Evolutionary conservation across 2,329 filamentous ascomycete genomes (phyloP).

Genomic region (Pyrenophora tritici-repentis): DNA sequence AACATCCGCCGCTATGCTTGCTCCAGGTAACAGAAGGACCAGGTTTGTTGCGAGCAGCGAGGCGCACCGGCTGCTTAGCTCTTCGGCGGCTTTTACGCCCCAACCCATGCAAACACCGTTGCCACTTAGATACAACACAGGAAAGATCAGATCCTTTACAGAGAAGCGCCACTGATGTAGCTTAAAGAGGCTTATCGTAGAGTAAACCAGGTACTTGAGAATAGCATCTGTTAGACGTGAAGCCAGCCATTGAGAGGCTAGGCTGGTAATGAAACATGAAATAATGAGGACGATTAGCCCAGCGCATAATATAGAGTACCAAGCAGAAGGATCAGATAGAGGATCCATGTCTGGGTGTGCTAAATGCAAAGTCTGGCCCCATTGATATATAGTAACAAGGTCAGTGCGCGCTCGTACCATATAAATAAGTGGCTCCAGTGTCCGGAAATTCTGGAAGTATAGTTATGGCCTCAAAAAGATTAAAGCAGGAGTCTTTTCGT

Average conservation of each 20-base stretch:
- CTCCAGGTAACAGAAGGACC: slow-evolving; percentile 8
- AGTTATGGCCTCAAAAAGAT: slow-evolving; percentile 20
- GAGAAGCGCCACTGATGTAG: neutral
- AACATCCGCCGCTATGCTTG: slow-evolving; percentile 9
- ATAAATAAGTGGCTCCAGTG: slow-evolving; percentile 12
- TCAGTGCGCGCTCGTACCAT: slow-evolving; percentile 7
- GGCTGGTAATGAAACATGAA: slow-evolving; percentile 1
- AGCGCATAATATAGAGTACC: slow-evolving; percentile 8
- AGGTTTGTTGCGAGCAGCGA: slow-evolving; percentile 18
- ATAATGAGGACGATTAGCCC: slow-evolving; percentile 6
- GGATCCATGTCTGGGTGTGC: slow-evolving; percentile 5
- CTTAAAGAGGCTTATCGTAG: slow-evolving; percentile 1
- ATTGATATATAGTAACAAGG: slow-evolving; percentile 6
- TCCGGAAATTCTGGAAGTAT: slow-evolving; percentile 4
- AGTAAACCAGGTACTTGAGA: slow-evolving; percentile 17
- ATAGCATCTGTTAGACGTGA: slow-evolving; percentile 2
- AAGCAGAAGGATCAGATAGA: neutral
- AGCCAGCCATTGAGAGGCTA: slow-evolving; percentile 4
- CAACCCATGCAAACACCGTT: slow-evolving; percentile 14
- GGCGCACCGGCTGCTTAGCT: slow-evolving; percentile 15
- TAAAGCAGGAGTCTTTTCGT: slow-evolving; percentile 19
- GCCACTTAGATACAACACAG: slow-evolving; percentile 2
- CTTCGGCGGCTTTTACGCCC: slow-evolving; percentile 1
- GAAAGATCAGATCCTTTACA: slow-evolving; percentile 1
- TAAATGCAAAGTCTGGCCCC: neutral